A percentile compares a stretch with the other conserved stretches of the same genome.
Evolutionary conservation across 345 rosid genomes (phyloP).

Genomic region (Salix arbutifolia): DNA sequence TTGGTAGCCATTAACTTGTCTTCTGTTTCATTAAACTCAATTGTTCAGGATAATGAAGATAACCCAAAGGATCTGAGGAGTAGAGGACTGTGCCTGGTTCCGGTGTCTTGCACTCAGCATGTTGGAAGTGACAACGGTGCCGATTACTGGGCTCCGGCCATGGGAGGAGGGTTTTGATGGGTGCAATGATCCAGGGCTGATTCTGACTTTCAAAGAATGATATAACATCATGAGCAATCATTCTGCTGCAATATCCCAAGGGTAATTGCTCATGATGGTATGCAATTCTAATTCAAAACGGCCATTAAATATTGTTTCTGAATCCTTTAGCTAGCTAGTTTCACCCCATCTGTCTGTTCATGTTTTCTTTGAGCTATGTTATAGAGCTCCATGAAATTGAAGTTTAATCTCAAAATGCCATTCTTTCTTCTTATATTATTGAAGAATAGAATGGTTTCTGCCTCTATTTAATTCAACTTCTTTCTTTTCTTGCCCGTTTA

Average conservation of each 20-base stretch:
- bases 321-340: background rate
- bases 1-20: background rate
- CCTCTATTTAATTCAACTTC: background rate
- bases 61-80: slow-evolving; percentile 53
- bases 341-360: background rate
- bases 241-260: slow-evolving; percentile 41
- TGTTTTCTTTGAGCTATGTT: background rate
- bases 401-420: background rate
- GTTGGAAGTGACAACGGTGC: slow-evolving; percentile 66
- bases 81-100: slow-evolving; percentile 82
- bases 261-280: slow-evolving; percentile 79
- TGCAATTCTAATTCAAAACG: slow-evolving; percentile 20
- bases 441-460: background rate
- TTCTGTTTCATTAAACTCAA: background rate
- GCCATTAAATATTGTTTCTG: background rate
- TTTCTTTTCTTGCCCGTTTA: background rate
- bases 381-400: background rate
- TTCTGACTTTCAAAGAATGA: slow-evolving; percentile 23
- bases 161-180: slow-evolving; percentile 42
- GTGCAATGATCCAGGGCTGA: background rate
- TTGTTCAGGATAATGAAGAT: slow-evolving; percentile 36
- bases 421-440: slow-evolving; percentile 1
- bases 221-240: slow-evolving; percentile 64
- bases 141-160: slow-evolving; percentile 74
- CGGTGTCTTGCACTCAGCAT: slow-evolving; percentile 59